phyloP scores from a whole-genome alignment of 441 rosid genomes.

The Aleurites moluccanus region DNA sequence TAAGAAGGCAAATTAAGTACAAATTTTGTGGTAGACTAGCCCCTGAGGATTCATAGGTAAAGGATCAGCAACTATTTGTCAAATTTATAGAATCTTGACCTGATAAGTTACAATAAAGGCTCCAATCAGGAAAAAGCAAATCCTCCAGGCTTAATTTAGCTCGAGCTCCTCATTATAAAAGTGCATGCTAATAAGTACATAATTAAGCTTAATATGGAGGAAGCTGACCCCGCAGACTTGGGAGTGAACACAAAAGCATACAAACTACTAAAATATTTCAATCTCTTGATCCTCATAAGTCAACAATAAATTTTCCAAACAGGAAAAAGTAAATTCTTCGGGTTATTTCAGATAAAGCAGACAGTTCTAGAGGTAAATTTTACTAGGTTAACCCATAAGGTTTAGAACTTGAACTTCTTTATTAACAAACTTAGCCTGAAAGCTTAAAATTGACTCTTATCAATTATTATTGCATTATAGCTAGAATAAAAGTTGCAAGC shows the following conservation, averaged over 20 bases:
- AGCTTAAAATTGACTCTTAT: background rate
- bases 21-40: background rate
- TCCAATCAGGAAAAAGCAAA: background rate
- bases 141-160: background rate
- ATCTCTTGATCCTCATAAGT: background rate
- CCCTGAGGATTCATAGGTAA: background rate
- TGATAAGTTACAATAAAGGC: background rate
- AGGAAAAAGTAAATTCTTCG: background rate
- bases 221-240: background rate
- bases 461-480: background rate
- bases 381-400: background rate
- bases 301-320: background rate
- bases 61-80: background rate
- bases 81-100: background rate
- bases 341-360: background rate
- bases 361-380: background rate
- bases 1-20: background rate
- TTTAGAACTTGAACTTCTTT: background rate
- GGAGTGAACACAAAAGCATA: background rate
- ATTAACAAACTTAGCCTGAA: background rate
- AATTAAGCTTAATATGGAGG: background rate
- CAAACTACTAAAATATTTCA: background rate
- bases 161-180: background rate
- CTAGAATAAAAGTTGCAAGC: background rate
- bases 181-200: background rate